Evolutionary conservation across 1,139 yeast species (phyloP).

Genomic region (Blastobotrys arbuscula): DNA sequence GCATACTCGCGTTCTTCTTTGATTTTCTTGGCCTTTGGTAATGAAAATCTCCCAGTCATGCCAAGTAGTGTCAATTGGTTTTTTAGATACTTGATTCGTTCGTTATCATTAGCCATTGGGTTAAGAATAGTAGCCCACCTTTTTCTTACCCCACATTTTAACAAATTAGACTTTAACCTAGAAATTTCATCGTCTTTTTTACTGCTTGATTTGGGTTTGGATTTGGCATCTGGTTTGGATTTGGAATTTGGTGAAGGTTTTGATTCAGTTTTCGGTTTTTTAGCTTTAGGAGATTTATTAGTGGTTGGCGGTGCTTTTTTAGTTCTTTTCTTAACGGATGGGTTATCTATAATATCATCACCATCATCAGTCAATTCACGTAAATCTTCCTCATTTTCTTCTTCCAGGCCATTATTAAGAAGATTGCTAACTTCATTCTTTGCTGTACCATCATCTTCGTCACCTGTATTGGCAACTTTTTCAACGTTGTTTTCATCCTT

Average conservation of each 20-base stretch:
- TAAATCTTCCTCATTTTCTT: conserved; percentile 7
- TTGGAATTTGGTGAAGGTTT: not conserved
- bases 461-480: conserved; percentile 1
- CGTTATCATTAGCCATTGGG: conserved; percentile 21
- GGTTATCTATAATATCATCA: conserved; percentile 11
- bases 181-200: conserved; percentile 21
- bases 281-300: conserved; percentile 4
- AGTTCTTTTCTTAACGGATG: not conserved
- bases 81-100: conserved; percentile 21
- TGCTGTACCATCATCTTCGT: conserved; percentile 9
- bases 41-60: conserved; percentile 28
- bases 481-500: not conserved
- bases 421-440: conserved; percentile 4
- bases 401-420: conserved; percentile 2
- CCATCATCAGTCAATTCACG: conserved; percentile 12
- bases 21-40: conserved; percentile 34
- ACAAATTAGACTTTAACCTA: conserved; percentile 24
- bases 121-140: conserved; percentile 24
- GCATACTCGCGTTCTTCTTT: conserved; percentile 37
- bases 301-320: conserved; percentile 14
- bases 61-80: conserved; percentile 24
- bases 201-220: not conserved
- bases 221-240: conserved; percentile 10
- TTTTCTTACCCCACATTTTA: conserved; percentile 28
- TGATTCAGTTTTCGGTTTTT: conserved; percentile 1